phyloP scores from a whole-genome alignment of 495 filamentous ascomycete genomes.

The Lasiosphaeriaceae sp. region DNA sequence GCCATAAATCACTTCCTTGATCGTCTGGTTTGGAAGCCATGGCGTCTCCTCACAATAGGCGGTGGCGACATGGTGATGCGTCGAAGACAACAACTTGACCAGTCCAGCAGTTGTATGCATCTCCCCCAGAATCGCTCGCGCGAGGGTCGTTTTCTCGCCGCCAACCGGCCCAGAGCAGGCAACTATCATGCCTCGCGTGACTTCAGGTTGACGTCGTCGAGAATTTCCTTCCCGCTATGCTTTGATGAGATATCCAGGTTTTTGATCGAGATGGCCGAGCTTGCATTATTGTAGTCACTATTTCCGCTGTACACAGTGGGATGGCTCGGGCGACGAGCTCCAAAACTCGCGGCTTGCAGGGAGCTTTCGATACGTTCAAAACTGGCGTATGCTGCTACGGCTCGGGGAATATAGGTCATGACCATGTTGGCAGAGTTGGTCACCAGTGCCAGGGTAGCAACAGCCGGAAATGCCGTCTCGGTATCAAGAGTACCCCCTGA shows the following conservation, averaged over 20 bases:
- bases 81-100: conserved; percentile 29
- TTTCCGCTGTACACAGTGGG: background rate
- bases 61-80: conserved; percentile 13
- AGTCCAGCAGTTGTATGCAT: conserved; percentile 37
- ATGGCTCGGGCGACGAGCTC: background rate
- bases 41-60: conserved; percentile 42
- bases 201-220: conserved; percentile 11
- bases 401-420: conserved; percentile 36
- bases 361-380: conserved; percentile 35
- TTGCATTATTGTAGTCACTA: background rate
- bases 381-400: conserved; percentile 26
- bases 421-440: conserved; percentile 42
- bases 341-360: background rate
- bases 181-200: conserved; percentile 7
- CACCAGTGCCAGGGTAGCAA: conserved; percentile 32
- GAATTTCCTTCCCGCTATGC: background rate
- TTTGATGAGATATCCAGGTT: conserved; percentile 13
- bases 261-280: conserved; percentile 9
- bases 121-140: conserved; percentile 53
- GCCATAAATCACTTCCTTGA: conserved; percentile 45
- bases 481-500: conserved; percentile 19
- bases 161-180: conserved; percentile 44
- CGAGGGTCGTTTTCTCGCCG: conserved; percentile 54
- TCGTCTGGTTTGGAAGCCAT: conserved; percentile 56
- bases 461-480: conserved; percentile 37